Conservation (phyloP, 1,284 basidiomycete species). For the Sporisorium iseilematis-ciliati region DNA sequence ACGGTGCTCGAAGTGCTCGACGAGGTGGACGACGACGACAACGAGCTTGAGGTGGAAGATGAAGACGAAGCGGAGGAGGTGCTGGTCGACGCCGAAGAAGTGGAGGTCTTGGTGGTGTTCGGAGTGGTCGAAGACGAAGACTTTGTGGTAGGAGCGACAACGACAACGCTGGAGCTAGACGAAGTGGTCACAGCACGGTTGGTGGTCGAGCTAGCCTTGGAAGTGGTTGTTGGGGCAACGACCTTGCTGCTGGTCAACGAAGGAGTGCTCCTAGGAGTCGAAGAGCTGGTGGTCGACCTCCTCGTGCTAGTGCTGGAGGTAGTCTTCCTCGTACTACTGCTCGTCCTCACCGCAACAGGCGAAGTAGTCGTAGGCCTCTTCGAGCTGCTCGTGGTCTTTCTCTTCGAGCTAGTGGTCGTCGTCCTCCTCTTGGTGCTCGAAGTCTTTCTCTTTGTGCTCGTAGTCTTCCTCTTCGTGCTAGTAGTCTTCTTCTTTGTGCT, state of each 20-base stretch:
- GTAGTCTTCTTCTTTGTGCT: constrained; percentile 8
- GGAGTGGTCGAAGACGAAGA: constrained; percentile 12
- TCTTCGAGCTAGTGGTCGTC: background rate
- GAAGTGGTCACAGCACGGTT: constrained; percentile 17
- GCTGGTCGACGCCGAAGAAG: constrained; percentile 11
- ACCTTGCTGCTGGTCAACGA: background rate
- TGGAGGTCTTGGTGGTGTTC: background rate
- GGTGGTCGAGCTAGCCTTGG: constrained; percentile 19
- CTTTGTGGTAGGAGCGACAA: constrained; percentile 3
- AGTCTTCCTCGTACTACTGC: background rate
- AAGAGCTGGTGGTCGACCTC: background rate
- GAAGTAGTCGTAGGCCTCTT: background rate
- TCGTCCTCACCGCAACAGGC: background rate
- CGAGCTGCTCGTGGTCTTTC: background rate
- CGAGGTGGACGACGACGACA: constrained; percentile 10
- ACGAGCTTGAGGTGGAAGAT: background rate
- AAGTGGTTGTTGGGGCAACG: constrained; percentile 8
- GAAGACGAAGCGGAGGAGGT: constrained; percentile 5
- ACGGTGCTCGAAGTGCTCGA: constrained; percentile 21
- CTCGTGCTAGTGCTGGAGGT: background rate
- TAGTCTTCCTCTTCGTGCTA: constrained; percentile 5
- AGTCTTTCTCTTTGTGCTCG: constrained; percentile 1
- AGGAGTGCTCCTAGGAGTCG: background rate
- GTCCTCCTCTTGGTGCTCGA: background rate
- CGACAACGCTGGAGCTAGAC: constrained; percentile 7